A percentile compares a stretch with the other conserved stretches of the same genome.
These are phyloP conservation scores for Mesembryanthemum crystallinum DNA, from an alignment of 148 eudicot species.

Conservation along the genomic window DNA sequence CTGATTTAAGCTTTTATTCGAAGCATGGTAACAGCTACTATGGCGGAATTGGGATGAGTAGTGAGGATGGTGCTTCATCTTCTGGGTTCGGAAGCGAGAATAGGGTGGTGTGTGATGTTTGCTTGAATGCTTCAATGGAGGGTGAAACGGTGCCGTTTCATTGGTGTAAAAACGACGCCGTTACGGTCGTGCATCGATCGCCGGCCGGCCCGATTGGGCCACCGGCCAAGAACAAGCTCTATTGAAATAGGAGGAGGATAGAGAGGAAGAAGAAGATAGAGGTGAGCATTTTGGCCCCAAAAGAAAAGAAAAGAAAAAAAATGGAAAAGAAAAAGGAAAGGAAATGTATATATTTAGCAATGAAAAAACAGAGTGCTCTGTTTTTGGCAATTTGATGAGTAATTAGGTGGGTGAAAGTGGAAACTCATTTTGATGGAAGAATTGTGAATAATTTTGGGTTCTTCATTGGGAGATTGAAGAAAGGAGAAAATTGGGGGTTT, in stretches of 20 bases:
- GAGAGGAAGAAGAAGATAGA: background rate
- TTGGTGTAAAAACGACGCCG: slow-evolving; percentile 41
- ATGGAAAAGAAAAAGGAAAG: background rate
- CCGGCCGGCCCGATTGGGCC: slow-evolving; percentile 52
- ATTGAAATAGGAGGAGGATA: background rate
- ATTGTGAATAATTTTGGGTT: slow-evolving; percentile 1
- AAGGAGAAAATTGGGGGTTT: background rate
- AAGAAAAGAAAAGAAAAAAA: background rate
- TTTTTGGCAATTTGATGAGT: background rate
- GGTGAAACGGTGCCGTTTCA: slow-evolving; percentile 46
- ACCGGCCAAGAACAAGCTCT: slow-evolving; percentile 22
- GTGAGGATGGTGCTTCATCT: slow-evolving; percentile 29
- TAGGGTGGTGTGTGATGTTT: slow-evolving; percentile 35
- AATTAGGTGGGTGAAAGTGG: background rate
- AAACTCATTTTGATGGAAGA: background rate
- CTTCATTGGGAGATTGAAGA: background rate
- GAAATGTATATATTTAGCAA: background rate
- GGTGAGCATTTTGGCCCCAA: background rate
- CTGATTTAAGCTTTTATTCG: slow-evolving; percentile 24
- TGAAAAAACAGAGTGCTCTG: background rate
- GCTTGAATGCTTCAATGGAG: slow-evolving; percentile 14
- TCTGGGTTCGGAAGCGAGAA: slow-evolving; percentile 15
- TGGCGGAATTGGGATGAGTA: background rate
- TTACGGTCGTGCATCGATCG: slow-evolving; percentile 31
- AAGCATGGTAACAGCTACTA: background rate